Evolutionary conservation across 2,329 filamentous ascomycete genomes (phyloP).

Genomic region (Aspergillus unguis): DNA sequence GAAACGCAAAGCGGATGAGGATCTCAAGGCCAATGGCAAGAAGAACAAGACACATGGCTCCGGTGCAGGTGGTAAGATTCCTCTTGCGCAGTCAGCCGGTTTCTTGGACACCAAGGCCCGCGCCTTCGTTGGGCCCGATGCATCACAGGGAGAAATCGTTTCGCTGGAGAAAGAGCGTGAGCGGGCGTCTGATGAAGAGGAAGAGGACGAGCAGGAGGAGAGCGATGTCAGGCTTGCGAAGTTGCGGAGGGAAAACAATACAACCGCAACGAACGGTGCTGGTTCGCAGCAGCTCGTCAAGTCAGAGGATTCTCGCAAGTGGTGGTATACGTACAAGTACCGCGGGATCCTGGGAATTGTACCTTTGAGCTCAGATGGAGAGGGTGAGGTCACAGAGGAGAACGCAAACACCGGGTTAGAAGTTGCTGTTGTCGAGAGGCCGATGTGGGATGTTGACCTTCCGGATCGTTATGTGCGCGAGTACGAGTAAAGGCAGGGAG

Average conservation of each 20-base stretch:
- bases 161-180: conserved; percentile 31
- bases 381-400: not conserved
- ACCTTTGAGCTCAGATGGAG: conserved; percentile 42
- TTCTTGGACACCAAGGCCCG: conserved; percentile 48
- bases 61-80: conserved; percentile 56
- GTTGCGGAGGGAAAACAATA: not conserved
- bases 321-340: conserved; percentile 90
- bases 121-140: conserved; percentile 44
- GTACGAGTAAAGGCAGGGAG: conserved; percentile 38
- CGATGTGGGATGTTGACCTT: conserved; percentile 76
- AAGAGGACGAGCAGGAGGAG: conserved; percentile 32
- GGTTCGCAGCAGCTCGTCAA: conserved; percentile 21
- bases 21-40: conserved; percentile 37
- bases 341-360: conserved; percentile 81
- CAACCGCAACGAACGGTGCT: conserved; percentile 12
- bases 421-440: conserved; percentile 83
- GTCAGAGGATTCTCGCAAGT: conserved; percentile 28
- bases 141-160: conserved; percentile 33
- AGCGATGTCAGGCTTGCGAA: conserved; percentile 19
- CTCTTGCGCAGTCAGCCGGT: conserved; percentile 42
- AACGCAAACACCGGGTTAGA: conserved; percentile 49
- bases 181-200: conserved; percentile 1
- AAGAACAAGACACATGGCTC: conserved; percentile 42
- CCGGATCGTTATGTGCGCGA: conserved; percentile 67
- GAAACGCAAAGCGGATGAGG: conserved; percentile 40